These are phyloP conservation scores for Pseudisothecium myosuroides DNA, from an alignment of 225 moss, liverwort and hornwort genomes.

Conservation along the genomic window DNA sequence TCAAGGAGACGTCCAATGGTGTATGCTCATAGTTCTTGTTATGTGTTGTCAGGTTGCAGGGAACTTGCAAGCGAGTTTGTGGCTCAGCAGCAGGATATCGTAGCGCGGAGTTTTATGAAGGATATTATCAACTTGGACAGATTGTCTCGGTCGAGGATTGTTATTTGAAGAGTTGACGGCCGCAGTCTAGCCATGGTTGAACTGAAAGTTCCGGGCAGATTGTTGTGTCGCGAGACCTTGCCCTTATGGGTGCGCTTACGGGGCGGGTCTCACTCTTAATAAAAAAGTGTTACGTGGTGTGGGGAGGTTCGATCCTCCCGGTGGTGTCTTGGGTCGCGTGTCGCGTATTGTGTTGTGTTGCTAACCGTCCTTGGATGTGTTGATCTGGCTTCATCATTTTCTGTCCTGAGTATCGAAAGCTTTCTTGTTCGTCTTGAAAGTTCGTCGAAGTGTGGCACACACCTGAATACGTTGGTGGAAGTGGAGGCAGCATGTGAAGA, in stretches of 20 bases:
- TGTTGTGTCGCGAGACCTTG: conserved; percentile 18
- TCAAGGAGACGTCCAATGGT: no score
- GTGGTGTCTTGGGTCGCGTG: not conserved
- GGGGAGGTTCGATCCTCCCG: conserved; percentile 2
- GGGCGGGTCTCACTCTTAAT: conserved; percentile 29
- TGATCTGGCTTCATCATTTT: not conserved
- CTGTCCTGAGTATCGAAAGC: not conserved
- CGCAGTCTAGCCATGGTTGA: conserved; percentile 6
- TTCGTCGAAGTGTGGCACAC: not conserved
- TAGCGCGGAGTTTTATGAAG: not conserved
- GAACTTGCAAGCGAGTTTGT: not conserved
- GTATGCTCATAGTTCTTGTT: not conserved
- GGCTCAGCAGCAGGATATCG: not conserved
- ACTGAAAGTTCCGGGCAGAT: not conserved
- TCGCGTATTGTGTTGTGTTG: not conserved
- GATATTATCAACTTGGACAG: not conserved
- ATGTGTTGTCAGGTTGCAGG: not conserved
- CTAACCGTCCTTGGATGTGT: not conserved
- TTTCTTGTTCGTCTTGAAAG: not conserved
- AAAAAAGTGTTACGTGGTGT: conserved; percentile 8
- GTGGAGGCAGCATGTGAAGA: not conserved
- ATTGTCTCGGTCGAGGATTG: not conserved
- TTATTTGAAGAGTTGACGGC: conserved; percentile 11
- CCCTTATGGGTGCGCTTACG: conserved; percentile 37
- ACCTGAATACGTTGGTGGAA: not conserved